Evolutionary conservation across 768 basidiomycete species (phyloP).

Genomic region (Cystobasidium tubakii): DNA sequence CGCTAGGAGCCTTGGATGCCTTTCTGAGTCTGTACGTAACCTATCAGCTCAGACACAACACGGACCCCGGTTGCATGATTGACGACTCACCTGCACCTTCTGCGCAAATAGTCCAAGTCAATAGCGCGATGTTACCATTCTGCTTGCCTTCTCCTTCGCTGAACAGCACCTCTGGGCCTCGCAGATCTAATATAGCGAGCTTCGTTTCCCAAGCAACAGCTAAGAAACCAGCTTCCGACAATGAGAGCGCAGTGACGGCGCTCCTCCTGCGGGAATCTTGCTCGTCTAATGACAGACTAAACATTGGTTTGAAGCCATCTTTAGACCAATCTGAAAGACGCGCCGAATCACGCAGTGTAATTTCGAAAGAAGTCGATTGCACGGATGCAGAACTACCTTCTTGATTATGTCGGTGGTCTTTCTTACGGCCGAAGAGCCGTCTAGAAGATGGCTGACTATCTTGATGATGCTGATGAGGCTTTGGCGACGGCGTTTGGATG

Average conservation of each 20-base stretch:
- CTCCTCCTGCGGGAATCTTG: background rate
- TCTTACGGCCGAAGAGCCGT: constrained; percentile 13
- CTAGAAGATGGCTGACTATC: background rate
- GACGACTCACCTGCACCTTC: constrained; percentile 55
- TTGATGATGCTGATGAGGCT: background rate
- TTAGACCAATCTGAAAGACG: constrained; percentile 56
- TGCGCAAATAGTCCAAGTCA: constrained; percentile 65
- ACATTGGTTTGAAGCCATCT: constrained; percentile 30
- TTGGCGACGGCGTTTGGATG: background rate
- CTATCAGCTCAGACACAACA: background rate
- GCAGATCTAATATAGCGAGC: constrained; percentile 65
- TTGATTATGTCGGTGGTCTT: background rate
- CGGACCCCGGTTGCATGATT: background rate
- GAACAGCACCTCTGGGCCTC: constrained; percentile 66
- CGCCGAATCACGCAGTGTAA: constrained; percentile 53
- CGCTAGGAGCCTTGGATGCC: constrained; percentile 59
- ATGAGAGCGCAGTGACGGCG: constrained; percentile 51
- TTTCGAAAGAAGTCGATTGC: constrained; percentile 41
- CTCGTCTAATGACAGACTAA: background rate
- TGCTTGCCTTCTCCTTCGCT: constrained; percentile 52
- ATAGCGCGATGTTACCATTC: constrained; percentile 55
- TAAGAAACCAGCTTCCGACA: constrained; percentile 74
- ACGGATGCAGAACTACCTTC: background rate
- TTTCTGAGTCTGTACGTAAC: constrained; percentile 50
- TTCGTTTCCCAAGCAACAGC: constrained; percentile 65